Base-by-base conservation (phyloP, 2,329 filamentous ascomycete genomes). In the Acrodontium crateriforme region DNA sequence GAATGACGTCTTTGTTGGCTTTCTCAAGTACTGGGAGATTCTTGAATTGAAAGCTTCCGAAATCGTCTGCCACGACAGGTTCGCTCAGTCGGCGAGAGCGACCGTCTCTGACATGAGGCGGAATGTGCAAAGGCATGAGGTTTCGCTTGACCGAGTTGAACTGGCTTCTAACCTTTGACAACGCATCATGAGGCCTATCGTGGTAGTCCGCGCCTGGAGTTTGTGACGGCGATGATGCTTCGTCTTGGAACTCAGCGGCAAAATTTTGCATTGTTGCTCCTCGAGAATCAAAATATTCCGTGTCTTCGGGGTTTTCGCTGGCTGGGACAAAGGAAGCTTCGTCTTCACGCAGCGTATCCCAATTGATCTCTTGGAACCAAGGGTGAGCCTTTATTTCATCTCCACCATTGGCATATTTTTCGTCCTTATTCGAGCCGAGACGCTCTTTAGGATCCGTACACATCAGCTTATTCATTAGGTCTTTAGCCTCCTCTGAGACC, bases 1-100 rank as follows among this genome's bases (percentile, higher is more conserved):
- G 85, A 17, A 98, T 93, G 16, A 95, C 84, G 46, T 98, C 89
- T 52, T 98, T 98, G 57, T 98, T 98, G 30, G 89, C 89, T 54
- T 94, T 95, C 46, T 95, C 89, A 11, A 98, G 65, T 12, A 95
- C 87, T 0, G 87, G 85, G 26, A 98, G 60, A 45, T 98, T 98
- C 60, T 98, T 98, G 65, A 93, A 98, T 20, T 83, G 74, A 55
- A 98, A 98, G 37, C 74, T 84, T 17, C 89, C 89, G 62, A 98
- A 98, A 50, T 98, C 91, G 52, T 98, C 89, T 1, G 77, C 69
- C 17, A 74, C 70, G 10, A 87, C 74, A 1, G 89, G 89, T 54
- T 98, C 89, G 52, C 87, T 95, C 20, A 95, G 65, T 42, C 89
- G 70, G 38, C 89, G 72, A 42, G 73, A 85, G 47, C 92, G 82